Percentiles rank a stretch among this genome's conserved stretches.
phyloP scores from a whole-genome alignment of 441 rosid species.

The Bocquillonia castaneifolia region DNA sequence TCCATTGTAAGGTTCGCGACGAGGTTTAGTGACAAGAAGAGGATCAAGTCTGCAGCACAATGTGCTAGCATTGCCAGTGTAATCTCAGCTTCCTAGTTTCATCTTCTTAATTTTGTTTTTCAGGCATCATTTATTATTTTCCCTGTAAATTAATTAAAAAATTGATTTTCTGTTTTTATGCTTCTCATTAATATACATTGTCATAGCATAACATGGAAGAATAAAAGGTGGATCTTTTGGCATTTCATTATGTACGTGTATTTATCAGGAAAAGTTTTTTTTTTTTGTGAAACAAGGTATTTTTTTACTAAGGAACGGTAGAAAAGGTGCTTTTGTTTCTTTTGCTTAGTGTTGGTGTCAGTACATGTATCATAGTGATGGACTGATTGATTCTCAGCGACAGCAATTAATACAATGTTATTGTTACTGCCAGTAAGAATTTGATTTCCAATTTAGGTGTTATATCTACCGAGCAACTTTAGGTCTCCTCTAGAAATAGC shows the following conservation, averaged over 20 bases:
- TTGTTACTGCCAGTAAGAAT: background rate
- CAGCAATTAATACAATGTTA: background rate
- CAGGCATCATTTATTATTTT: background rate
- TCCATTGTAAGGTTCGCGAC: slow-evolving; percentile 49
- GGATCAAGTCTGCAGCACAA: slow-evolving; percentile 45
- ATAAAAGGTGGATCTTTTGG: background rate
- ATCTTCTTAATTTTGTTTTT: background rate
- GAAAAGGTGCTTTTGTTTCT: background rate
- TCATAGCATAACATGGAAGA: background rate
- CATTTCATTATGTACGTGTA: background rate
- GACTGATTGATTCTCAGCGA: background rate
- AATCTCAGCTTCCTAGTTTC: slow-evolving; percentile 9
- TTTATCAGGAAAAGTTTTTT: background rate
- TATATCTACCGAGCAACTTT: background rate
- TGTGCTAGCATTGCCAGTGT: slow-evolving; percentile 60
- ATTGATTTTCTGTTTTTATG: background rate
- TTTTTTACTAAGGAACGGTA: background rate
- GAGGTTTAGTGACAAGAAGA: slow-evolving; percentile 43
- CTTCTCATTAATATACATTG: background rate
- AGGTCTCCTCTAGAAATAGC: background rate
- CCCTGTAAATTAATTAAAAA: background rate
- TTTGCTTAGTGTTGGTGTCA: background rate
- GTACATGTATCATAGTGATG: background rate
- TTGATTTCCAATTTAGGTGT: background rate
- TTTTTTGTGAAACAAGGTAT: background rate